These are phyloP conservation scores for Colletotrichum liriopes DNA, from an alignment of 2,329 filamentous ascomycete genomes.

Conservation along the genomic window DNA sequence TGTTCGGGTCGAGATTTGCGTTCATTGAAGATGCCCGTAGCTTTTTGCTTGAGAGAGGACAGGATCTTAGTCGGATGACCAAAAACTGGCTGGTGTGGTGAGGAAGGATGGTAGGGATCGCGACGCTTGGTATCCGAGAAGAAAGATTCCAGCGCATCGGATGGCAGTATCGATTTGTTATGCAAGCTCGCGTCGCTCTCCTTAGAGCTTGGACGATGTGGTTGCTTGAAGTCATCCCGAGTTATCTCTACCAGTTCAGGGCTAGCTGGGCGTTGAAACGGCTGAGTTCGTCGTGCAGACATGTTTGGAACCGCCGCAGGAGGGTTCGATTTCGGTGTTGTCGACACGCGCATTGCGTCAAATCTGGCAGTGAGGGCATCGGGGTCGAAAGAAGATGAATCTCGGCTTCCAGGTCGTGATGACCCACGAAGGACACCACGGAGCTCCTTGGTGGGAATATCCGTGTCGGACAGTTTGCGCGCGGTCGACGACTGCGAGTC, in stretches of 20 bases:
- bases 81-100: constrained; percentile 50
- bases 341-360: constrained; percentile 42
- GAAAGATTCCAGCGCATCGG: constrained; percentile 40
- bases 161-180: constrained; percentile 40
- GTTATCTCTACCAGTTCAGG: constrained; percentile 42
- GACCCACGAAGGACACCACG: constrained; percentile 45
- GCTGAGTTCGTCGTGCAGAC: constrained; percentile 21
- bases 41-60: constrained; percentile 70
- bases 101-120: constrained; percentile 40
- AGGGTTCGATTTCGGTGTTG: constrained; percentile 22
- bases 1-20: constrained; percentile 71
- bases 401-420: constrained; percentile 44
- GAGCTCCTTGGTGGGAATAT: constrained; percentile 33
- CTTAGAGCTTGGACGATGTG: constrained; percentile 15
- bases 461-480: constrained; percentile 40
- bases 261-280: constrained; percentile 22
- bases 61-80: constrained; percentile 61
- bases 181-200: constrained; percentile 27
- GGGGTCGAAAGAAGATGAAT: constrained; percentile 38
- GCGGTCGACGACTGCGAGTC: constrained; percentile 49
- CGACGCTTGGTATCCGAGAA: constrained; percentile 39
- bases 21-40: constrained; percentile 68
- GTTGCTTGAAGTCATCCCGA: constrained; percentile 23
- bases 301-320: constrained; percentile 16
- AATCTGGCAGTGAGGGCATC: constrained; percentile 42